Base-by-base conservation (phyloP, 2,329 filamentous ascomycete genomes). In the Apiospora hydei region DNA sequence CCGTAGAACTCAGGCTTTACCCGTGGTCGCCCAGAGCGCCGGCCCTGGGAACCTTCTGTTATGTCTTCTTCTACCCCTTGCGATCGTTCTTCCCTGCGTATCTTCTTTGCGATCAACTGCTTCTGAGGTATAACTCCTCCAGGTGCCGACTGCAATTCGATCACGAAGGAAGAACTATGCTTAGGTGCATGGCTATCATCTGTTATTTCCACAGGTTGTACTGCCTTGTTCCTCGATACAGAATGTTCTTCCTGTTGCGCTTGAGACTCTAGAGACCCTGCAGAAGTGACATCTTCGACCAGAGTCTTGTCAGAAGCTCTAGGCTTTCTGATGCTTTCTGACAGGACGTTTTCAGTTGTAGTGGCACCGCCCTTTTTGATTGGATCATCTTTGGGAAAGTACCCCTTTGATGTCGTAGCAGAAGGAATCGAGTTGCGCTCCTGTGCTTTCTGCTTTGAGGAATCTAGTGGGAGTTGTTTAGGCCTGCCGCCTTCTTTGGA, bases 1-100 rank as follows among this genome's bases (percentile, higher is more conserved):
- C 70, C 69, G 41, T 73, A 73, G 18, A 72, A 70, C 21, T 78
- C 74, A 30, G 69, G 72, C 46, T 74, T 71, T 53, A 74, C 72
- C 16, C 72, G 75, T n/a, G 46, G 67, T 26, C 71, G 73, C 21
- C 69, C 72, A 43, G 77, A 75, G 26, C 69, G 74, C 26, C 73
- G 67, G 21, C 72, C 47, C 21, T 69, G 73, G 26, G 61, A 43
- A 64, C 75, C 69, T 21, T 53, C n/a, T 30, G 34, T 53, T n/a
- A 71, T 46, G 11, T 11, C 53, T 68, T 70, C 26, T 69, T 70
- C 26, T 49, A 6, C 46, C 1, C 26, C 49, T 57, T 72, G 21
- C 49, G 64, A 61, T 38, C 71, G 47, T 4, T 57, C 43, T 43
- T 72, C 26, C 8, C 66, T 49, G 30, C 71, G 67, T 21, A 44